A percentile compares a stretch with the other conserved stretches of the same genome.
phyloP scores from a whole-genome alignment of 139 green algal species.

The Diplosphaera chodatii region DNA sequence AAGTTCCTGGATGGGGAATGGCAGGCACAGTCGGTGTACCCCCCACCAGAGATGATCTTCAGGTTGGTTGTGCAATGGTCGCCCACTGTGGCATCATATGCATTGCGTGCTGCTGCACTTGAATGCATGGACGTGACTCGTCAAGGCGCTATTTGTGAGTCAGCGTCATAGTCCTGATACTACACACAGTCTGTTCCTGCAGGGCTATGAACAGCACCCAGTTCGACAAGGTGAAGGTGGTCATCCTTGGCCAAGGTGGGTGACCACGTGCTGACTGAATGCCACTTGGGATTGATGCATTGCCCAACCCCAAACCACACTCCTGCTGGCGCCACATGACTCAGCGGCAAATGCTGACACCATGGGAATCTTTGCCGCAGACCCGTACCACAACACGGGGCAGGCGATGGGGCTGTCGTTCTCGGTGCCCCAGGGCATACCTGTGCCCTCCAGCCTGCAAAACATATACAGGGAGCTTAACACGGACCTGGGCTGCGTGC shows the following conservation, averaged over 20 bases:
- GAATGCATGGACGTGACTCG: too few relatives aligned
- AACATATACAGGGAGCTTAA: conserved; percentile 87
- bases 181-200: too few relatives aligned
- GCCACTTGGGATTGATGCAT: neutral
- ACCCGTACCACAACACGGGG: conserved; percentile 88
- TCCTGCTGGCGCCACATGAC: too few relatives aligned
- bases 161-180: too few relatives aligned
- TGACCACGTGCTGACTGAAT: conserved; percentile 37
- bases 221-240: conserved; percentile 59
- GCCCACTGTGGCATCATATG: too few relatives aligned
- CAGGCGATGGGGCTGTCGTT: conserved; percentile 93
- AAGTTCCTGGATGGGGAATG: conserved; percentile 64
- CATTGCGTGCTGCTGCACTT: neutral
- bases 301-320: neutral
- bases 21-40: conserved; percentile 62
- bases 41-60: conserved; percentile 71
- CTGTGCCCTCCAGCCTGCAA: conserved; percentile 56
- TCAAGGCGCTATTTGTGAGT: too few relatives aligned
- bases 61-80: conserved; percentile 24
- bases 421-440: conserved; percentile 69
- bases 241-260: conserved; percentile 70
- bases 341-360: too few relatives aligned
- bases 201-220: conserved; percentile 58
- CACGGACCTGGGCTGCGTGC: conserved; percentile 48
- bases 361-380: conserved; percentile 34